These are phyloP conservation scores for Pleurotus eryngii DNA, from an alignment of 768 basidiomycete species.

Conservation along the genomic window DNA sequence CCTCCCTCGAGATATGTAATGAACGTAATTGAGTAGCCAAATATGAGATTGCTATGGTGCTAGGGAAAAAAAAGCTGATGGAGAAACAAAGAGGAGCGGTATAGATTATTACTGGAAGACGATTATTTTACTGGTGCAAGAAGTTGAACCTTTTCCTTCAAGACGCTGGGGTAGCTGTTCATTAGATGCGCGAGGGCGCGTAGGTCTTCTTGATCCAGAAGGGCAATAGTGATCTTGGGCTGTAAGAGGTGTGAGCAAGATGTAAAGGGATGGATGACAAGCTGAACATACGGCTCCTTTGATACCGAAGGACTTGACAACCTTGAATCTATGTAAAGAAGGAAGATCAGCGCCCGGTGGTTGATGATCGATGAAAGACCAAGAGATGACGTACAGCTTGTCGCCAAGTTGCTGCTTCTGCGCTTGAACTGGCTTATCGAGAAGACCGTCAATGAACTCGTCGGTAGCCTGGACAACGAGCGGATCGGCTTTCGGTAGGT, in stretches of 20 bases:
- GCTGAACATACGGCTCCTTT: conserved; percentile 63
- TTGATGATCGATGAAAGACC: conserved; percentile 5
- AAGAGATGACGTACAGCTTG: conserved; percentile 52
- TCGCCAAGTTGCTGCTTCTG: conserved; percentile 84
- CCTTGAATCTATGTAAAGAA: conserved; percentile 36
- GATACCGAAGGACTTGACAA: conserved; percentile 77
- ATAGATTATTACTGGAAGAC: background rate
- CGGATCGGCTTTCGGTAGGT: conserved; percentile 66
- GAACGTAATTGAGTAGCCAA: background rate
- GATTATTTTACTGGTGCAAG: conserved; percentile 18
- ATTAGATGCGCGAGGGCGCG: conserved; percentile 80
- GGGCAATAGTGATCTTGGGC: conserved; percentile 82
- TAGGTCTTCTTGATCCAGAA: conserved; percentile 84
- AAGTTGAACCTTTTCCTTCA: conserved; percentile 66
- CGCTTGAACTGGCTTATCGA: conserved; percentile 48
- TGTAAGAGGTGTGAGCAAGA: conserved; percentile 21
- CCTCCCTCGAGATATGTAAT: conserved; percentile 6
- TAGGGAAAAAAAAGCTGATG: background rate
- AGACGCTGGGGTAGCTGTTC: conserved; percentile 79
- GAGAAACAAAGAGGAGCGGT: background rate
- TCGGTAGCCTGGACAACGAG: conserved; percentile 67
- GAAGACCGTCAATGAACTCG: conserved; percentile 62
- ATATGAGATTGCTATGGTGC: conserved; percentile 3
- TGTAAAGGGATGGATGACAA: background rate
- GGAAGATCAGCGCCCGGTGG: background rate